Percentiles rank a stretch among this genome's conserved stretches.
Conservation (phyloP, 2,329 filamentous ascomycete species). For the Ilyonectria mors-panacis region DNA sequence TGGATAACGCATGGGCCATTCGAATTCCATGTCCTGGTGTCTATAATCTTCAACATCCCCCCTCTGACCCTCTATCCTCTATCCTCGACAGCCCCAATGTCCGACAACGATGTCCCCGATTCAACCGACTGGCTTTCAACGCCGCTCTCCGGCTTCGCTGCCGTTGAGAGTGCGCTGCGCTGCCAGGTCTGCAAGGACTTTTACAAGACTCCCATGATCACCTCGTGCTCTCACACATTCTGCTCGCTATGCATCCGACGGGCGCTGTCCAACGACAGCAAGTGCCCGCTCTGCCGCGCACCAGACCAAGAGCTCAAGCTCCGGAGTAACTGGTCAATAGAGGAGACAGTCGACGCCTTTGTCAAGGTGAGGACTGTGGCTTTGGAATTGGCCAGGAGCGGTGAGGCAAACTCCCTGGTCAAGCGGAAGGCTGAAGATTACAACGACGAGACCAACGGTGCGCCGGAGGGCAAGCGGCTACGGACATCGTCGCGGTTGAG, state of each 20-base stretch:
- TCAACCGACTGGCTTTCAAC: slow-evolving; percentile 89
- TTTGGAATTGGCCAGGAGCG: slow-evolving; percentile 71
- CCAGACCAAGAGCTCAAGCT: slow-evolving; percentile 88
- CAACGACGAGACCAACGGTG: slow-evolving; percentile 45
- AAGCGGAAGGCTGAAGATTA: slow-evolving; percentile 68
- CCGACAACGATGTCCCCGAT: slow-evolving; percentile 70
- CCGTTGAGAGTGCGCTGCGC: slow-evolving; percentile 87
- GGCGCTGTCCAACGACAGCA: slow-evolving; percentile 85
- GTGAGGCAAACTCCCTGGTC: slow-evolving; percentile 40
- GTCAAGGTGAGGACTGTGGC: slow-evolving; percentile 73
- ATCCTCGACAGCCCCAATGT: slow-evolving; percentile 44
- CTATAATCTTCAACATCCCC: not conserved
- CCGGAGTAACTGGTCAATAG: slow-evolving; percentile 85
- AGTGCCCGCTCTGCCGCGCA: slow-evolving; percentile 87
- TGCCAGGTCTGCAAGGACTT: slow-evolving; percentile 99
- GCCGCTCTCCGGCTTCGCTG: slow-evolving; percentile 74
- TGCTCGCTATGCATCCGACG: slow-evolving; percentile 96
- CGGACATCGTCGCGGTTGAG: slow-evolving; percentile 67
- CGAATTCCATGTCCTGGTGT: not conserved
- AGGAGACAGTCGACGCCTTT: slow-evolving; percentile 89
- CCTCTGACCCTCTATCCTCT: not conserved
- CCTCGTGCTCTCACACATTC: slow-evolving; percentile 94
- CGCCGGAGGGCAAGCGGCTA: slow-evolving; percentile 62
- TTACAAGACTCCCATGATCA: slow-evolving; percentile 94
- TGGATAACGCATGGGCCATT: too few species aligned